Conservation (phyloP, 371 early-diverging fungal species). For the Rhizopus arrhizus region DNA sequence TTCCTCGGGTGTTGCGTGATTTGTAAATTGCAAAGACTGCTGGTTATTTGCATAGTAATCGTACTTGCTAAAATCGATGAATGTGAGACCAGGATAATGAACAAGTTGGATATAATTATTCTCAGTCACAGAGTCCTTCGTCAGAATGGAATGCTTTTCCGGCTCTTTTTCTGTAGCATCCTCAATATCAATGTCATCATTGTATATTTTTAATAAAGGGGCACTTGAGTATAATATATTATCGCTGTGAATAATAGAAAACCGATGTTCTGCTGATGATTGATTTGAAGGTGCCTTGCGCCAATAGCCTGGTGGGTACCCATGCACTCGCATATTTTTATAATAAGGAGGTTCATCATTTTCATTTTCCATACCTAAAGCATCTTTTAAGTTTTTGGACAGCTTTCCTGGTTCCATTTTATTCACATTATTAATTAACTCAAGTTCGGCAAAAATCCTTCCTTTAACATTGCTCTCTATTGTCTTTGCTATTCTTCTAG, state of each 20-base stretch:
- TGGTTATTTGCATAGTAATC: no score
- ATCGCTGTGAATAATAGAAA: neutral
- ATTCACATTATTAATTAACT: neutral
- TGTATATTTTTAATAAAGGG: neutral
- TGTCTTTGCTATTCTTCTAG: neutral
- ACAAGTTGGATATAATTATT: no score
- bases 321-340: constrained; percentile 20
- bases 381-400: constrained; percentile 18
- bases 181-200: neutral
- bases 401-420: constrained; percentile 14
- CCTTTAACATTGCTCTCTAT: neutral
- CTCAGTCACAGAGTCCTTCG: neutral
- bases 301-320: constrained; percentile 31
- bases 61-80: no score
- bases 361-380: constrained; percentile 16
- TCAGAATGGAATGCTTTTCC: neutral
- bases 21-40: no score
- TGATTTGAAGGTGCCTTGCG: neutral
- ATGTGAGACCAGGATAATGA: neutral
- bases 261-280: neutral
- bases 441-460: neutral
- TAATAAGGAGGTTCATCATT: constrained; percentile 27
- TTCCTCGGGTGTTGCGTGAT: no score
- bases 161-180: neutral
- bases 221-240: neutral